A percentile compares a stretch with the other conserved stretches of the same genome.
phyloP scores from a whole-genome alignment of 2,329 filamentous ascomycete genomes.

The Neurospora sp. region DNA sequence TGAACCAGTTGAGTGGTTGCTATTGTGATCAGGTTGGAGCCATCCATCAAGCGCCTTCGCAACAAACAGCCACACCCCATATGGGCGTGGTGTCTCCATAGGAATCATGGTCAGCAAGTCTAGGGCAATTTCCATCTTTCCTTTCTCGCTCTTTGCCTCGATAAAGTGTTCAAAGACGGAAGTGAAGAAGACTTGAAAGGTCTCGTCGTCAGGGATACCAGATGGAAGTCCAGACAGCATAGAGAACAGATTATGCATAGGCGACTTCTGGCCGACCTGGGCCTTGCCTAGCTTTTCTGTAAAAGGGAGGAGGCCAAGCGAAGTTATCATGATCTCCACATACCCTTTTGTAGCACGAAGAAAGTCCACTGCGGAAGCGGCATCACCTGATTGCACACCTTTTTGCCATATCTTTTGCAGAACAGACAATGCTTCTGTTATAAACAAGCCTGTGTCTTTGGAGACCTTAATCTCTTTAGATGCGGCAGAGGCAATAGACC shows the following conservation, averaged over 20 bases:
- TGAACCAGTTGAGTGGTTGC: constrained; percentile 28
- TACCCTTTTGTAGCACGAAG: constrained; percentile 44
- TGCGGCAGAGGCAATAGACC: constrained; percentile 55
- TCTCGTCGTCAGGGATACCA: constrained; percentile 36
- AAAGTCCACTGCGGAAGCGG: constrained; percentile 41
- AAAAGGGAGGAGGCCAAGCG: constrained; percentile 50
- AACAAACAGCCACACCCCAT: constrained; percentile 41
- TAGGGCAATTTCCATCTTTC: constrained; percentile 34
- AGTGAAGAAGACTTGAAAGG: constrained; percentile 35
- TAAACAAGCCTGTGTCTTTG: constrained; percentile 68
- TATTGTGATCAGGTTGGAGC: constrained; percentile 31
- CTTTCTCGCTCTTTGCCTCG: constrained; percentile 33
- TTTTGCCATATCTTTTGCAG: constrained; percentile 59
- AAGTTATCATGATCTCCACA: constrained; percentile 36
- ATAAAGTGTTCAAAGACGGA: constrained; percentile 51
- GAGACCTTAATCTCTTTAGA: constrained; percentile 86
- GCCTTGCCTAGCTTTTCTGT: constrained; percentile 49
- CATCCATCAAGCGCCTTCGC: constrained; percentile 35
- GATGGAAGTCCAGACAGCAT: constrained; percentile 44
- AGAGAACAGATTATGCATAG: constrained; percentile 56
- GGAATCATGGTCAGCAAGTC: constrained; percentile 43
- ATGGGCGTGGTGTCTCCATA: constrained; percentile 33
- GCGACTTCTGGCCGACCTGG: constrained; percentile 41
- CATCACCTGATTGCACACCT: constrained; percentile 30
- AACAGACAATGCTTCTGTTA: constrained; percentile 61